Base-by-base conservation (phyloP, 2,329 filamentous ascomycete species). In the Zymoseptoria brevis region DNA sequence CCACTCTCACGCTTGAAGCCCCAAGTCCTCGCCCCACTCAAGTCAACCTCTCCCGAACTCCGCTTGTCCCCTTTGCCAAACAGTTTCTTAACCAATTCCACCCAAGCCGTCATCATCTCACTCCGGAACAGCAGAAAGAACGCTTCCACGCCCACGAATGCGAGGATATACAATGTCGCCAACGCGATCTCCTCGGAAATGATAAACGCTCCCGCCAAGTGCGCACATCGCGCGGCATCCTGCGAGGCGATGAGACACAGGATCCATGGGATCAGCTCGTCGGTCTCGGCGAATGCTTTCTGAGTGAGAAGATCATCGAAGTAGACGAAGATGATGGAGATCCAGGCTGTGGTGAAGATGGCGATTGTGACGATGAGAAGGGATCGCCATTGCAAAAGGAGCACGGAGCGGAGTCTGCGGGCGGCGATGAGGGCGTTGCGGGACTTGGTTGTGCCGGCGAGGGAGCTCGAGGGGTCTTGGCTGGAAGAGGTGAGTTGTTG, bases 351-450 rank as follows among this genome's bases (percentile, higher is more conserved):
- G 19, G 65, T 66, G 26, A 64, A 62, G 48, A 94, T 82, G 64
- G 95, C 92, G 68, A 93, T 83, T 29, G 92, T 75, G 8, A 93
- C 88, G 57, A 94, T 86, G 21, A 85, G 83, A 58, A 93, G 88
- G 24, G 88, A 89, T 65, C 90, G 83, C 90, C 90, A 95, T 72
- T 95, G 90, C 5, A 94, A 81, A 61, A 87, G 79, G 51, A 95
- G 81, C 19, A 96, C 90, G 65, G 90, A 85, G 61, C 85, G 84
- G 29, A 95, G 87, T 58, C 87, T 83, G 55, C 83, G 83, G 19
- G 94, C 82, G 65, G 90, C 83, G 60, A 87, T 84, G 70, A 91
- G 89, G 1, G 67, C 66, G 26, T 57, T 63, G 6, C 65, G 59
- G 8, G 62, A 60, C 1, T 64, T 60, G 2, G 60, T 61, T 1